Conservation (phyloP, 441 rosid genomes). For the Arabidopsis lyrata region DNA sequence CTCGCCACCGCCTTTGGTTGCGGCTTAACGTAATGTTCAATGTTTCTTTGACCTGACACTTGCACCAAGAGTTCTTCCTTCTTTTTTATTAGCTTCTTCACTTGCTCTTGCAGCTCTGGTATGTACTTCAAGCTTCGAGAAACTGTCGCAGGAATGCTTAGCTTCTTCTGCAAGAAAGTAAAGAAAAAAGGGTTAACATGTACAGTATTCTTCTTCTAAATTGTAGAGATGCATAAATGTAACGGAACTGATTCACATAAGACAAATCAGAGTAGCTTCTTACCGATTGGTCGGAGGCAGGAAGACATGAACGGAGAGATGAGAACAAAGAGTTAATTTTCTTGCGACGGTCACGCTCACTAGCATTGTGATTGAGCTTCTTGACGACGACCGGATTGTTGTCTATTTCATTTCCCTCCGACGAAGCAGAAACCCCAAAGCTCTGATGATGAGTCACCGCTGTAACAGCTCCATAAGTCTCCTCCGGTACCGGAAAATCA, state of each 20-base stretch:
- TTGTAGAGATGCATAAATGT: neutral
- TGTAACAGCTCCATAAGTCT: conserved; percentile 26
- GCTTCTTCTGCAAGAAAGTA: conserved; percentile 53
- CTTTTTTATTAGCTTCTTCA: conserved; percentile 48
- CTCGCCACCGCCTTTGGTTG: conserved; percentile 30
- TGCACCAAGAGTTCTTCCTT: conserved; percentile 52
- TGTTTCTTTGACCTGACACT: conserved; percentile 38
- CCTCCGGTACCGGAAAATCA: conserved; percentile 38
- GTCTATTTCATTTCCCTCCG: conserved; percentile 36
- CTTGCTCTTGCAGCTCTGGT: conserved; percentile 61
- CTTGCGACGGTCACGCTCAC: conserved; percentile 69
- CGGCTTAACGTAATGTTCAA: conserved; percentile 26
- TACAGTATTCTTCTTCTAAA: conserved; percentile 1
- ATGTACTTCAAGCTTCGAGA: conserved; percentile 59
- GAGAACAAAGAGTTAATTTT: conserved; percentile 62
- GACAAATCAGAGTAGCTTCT: conserved; percentile 1
- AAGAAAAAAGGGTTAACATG: neutral
- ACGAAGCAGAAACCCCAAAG: conserved; percentile 31
- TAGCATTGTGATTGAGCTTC: conserved; percentile 82
- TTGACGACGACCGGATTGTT: conserved; percentile 38
- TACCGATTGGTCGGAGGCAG: conserved; percentile 56
- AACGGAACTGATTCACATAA: neutral
- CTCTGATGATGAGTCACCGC: conserved; percentile 18
- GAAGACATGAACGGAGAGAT: conserved; percentile 64
- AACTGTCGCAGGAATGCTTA: conserved; percentile 66